These are phyloP conservation scores for Coleophoma eucalyptorum DNA, from an alignment of 2,329 filamentous ascomycete species.

Conservation along the genomic window DNA sequence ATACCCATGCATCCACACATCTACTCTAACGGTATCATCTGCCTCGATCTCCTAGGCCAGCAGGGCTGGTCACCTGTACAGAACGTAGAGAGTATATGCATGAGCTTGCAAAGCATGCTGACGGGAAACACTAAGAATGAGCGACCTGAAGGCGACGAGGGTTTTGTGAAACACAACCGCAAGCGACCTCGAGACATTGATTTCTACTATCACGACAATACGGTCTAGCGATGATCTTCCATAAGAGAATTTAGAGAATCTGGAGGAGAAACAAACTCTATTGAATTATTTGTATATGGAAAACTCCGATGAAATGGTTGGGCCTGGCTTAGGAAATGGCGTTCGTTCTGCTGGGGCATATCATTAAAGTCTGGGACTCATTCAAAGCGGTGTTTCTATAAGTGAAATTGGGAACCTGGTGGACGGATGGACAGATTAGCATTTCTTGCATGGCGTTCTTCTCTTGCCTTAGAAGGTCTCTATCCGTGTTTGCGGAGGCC, in stretches of 20 bases:
- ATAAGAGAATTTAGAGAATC: not conserved
- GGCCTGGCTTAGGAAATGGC: too few species aligned
- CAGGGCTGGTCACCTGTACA: constrained; percentile 96
- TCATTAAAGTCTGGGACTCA: too few species aligned
- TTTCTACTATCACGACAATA: constrained; percentile 92
- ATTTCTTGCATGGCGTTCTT: too few species aligned
- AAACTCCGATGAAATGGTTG: too few species aligned
- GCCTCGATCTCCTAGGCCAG: constrained; percentile 82
- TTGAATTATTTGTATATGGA: too few species aligned
- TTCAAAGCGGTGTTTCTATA: too few species aligned
- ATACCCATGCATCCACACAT: constrained; percentile 97
- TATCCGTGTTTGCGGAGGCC: too few species aligned
- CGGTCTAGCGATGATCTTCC: constrained; percentile 42
- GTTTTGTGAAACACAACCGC: constrained; percentile 80
- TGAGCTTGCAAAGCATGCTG: constrained; percentile 97
- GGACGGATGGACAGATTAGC: too few species aligned
- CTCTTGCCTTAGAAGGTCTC: too few species aligned
- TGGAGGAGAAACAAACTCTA: not conserved
- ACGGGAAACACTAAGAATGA: constrained; percentile 93
- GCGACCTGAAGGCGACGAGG: constrained; percentile 82
- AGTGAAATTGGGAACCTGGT: too few species aligned
- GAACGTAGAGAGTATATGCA: constrained; percentile 93
- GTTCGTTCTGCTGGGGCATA: too few species aligned
- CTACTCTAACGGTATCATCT: constrained; percentile 98
- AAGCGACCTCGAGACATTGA: constrained; percentile 82